These are phyloP conservation scores for Castanopsis chinensis DNA, from an alignment of 306 rosid species.

Conservation along the genomic window DNA sequence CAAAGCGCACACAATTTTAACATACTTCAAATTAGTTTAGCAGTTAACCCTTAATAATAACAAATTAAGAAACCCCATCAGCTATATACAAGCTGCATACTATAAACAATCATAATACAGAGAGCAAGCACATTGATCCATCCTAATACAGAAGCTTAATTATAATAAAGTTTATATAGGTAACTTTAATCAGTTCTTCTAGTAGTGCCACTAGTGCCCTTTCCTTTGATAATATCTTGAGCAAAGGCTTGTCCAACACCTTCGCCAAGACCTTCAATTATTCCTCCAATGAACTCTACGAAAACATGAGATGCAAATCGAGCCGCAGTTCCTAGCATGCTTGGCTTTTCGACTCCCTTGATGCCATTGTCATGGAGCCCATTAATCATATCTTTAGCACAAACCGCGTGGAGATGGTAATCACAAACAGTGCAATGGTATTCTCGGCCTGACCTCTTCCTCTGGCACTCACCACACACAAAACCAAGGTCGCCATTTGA, in stretches of 20 bases:
- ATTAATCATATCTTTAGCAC: slow-evolving; percentile 68
- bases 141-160: not conserved
- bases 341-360: slow-evolving; percentile 43
- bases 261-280: slow-evolving; percentile 80
- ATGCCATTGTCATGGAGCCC: slow-evolving; percentile 65
- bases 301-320: slow-evolving; percentile 79
- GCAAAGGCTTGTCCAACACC: slow-evolving; percentile 70
- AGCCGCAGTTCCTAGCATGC: slow-evolving; percentile 54
- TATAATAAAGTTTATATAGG: not conserved
- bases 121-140: not conserved
- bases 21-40: too few relatives aligned
- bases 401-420: slow-evolving; percentile 65
- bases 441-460: slow-evolving; percentile 59
- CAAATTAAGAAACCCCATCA: not conserved
- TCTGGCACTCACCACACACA: slow-evolving; percentile 64
- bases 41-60: too few relatives aligned
- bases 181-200: not conserved
- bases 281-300: slow-evolving; percentile 61
- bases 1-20: not conserved
- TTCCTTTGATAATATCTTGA: slow-evolving; percentile 54
- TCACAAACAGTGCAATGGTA: slow-evolving; percentile 68
- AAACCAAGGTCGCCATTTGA: slow-evolving; percentile 3
- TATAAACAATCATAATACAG: not conserved
- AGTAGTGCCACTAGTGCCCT: not conserved
- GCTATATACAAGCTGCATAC: not conserved